These are phyloP conservation scores for Talaromyces sp. DNA, from an alignment of 2,329 filamentous ascomycete genomes.

Conservation along the genomic window DNA sequence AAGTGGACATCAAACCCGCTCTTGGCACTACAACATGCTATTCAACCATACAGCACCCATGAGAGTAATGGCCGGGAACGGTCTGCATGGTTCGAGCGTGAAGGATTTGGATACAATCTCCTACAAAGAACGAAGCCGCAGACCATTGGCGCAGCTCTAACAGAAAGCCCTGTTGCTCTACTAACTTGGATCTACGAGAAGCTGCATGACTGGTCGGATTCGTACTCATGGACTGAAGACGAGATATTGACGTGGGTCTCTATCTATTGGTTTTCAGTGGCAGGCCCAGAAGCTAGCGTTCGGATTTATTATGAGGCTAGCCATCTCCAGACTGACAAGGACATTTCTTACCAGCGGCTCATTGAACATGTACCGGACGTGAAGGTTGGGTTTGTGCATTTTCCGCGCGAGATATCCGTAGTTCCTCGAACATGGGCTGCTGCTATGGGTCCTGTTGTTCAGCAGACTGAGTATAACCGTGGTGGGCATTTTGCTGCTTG, in stretches of 20 bases:
- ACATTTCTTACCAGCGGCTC: slow-evolving; percentile 14
- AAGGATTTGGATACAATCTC: slow-evolving; percentile 55
- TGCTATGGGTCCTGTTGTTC: slow-evolving; percentile 20
- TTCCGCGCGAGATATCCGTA: slow-evolving; percentile 22
- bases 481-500: slow-evolving; percentile 29
- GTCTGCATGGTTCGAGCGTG: slow-evolving; percentile 21
- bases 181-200: slow-evolving; percentile 83
- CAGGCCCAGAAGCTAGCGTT: slow-evolving; percentile 68
- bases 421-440: slow-evolving; percentile 24
- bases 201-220: slow-evolving; percentile 75
- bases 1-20: slow-evolving; percentile 56
- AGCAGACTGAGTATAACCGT: slow-evolving; percentile 17
- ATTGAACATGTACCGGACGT: slow-evolving; percentile 17
- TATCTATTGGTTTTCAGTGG: slow-evolving; percentile 71
- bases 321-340: slow-evolving; percentile 5
- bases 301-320: slow-evolving; percentile 72
- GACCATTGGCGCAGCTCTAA: slow-evolving; percentile 69
- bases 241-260: slow-evolving; percentile 75
- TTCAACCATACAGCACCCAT: slow-evolving; percentile 19
- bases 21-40: slow-evolving; percentile 46
- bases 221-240: slow-evolving; percentile 73
- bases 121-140: slow-evolving; percentile 71
- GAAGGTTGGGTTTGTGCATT: slow-evolving; percentile 22
- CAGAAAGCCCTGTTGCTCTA: slow-evolving; percentile 70
- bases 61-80: slow-evolving; percentile 21